These are phyloP conservation scores for Solanum acaule DNA, from an alignment of 257 asterid genomes.

Conservation along the genomic window DNA sequence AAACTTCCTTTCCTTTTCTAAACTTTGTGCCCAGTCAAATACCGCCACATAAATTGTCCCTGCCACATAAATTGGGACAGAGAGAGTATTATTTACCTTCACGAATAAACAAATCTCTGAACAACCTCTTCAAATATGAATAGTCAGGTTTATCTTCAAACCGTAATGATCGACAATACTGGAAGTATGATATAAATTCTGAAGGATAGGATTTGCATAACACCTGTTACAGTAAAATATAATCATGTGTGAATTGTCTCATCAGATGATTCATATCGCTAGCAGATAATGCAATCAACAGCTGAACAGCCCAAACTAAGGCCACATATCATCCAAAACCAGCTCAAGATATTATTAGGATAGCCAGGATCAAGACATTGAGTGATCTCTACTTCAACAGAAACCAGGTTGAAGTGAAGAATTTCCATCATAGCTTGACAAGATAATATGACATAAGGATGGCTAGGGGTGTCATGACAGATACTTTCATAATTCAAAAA, in stretches of 20 bases:
- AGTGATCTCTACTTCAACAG: not conserved
- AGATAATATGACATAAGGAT: not conserved
- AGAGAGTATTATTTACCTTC: slow-evolving; percentile 43
- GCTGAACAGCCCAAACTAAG: not conserved
- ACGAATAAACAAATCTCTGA: slow-evolving; percentile 90
- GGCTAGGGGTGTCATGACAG: not conserved
- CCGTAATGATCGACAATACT: slow-evolving; percentile 83
- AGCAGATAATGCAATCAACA: not conserved
- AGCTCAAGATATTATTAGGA: not conserved
- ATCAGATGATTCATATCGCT: not conserved
- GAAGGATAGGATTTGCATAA: slow-evolving; percentile 85
- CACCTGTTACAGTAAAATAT: slow-evolving; percentile 36
- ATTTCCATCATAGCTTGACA: not conserved
- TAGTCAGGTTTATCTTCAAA: slow-evolving; percentile 93
- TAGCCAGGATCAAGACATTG: not conserved
- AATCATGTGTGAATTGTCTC: not conserved
- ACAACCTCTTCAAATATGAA: slow-evolving; percentile 89
- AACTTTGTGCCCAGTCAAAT: not conserved
- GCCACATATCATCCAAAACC: not conserved
- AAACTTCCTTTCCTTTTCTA: not conserved
- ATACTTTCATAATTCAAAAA: not conserved
- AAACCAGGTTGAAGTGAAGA: not conserved
- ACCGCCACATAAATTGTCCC: not conserved
- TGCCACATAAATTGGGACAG: not conserved
- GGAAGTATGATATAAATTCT: slow-evolving; percentile 84